Percentiles rank a stretch among this genome's conserved stretches.
Evolutionary conservation across 2,329 filamentous ascomycete species (phyloP).

Genomic region (Aspergillus sp.): DNA sequence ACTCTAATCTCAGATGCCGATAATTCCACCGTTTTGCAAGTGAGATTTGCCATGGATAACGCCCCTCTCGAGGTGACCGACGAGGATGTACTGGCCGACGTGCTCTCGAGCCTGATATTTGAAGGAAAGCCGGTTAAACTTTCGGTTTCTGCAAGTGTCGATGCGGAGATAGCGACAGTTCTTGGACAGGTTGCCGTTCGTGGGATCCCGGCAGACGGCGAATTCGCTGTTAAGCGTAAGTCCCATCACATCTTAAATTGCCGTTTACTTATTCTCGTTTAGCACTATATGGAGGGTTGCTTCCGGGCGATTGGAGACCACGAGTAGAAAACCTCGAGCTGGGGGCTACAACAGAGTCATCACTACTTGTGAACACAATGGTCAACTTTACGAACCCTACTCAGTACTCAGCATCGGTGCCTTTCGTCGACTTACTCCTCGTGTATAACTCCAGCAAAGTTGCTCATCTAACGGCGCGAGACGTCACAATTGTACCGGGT

Average conservation of each 20-base stretch:
- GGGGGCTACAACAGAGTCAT: slow-evolving; percentile 68
- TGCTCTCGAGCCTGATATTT: slow-evolving; percentile 80
- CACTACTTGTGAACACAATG: slow-evolving; percentile 67
- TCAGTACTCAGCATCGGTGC: slow-evolving; percentile 77
- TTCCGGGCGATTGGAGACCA: slow-evolving; percentile 54
- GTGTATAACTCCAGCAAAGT: slow-evolving; percentile 71
- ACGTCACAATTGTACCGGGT: slow-evolving; percentile 66
- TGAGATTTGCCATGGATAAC: slow-evolving; percentile 73
- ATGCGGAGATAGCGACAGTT: slow-evolving; percentile 77
- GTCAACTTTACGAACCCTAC: slow-evolving; percentile 91
- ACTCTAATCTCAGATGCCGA: slow-evolving; percentile 63
- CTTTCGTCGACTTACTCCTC: slow-evolving; percentile 75
- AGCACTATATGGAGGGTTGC: slow-evolving; percentile 60
- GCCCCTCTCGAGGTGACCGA: slow-evolving; percentile 83
- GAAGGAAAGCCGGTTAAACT: slow-evolving; percentile 68
- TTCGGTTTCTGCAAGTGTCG: slow-evolving; percentile 74
- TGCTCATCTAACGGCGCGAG: slow-evolving; percentile 68
- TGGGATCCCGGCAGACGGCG: slow-evolving; percentile 78
- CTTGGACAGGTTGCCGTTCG: slow-evolving; percentile 79
- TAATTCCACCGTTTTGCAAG: slow-evolving; percentile 64
- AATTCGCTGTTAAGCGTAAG: slow-evolving; percentile 92
- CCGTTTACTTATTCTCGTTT: slow-evolving; percentile 27
- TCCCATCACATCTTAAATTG: slow-evolving; percentile 39
- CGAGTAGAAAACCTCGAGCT: slow-evolving; percentile 71
- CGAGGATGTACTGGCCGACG: slow-evolving; percentile 71